These are phyloP conservation scores for Luzula sylvatica DNA, from an alignment of 176 grass and related monocot species.

Conservation along the genomic window DNA sequence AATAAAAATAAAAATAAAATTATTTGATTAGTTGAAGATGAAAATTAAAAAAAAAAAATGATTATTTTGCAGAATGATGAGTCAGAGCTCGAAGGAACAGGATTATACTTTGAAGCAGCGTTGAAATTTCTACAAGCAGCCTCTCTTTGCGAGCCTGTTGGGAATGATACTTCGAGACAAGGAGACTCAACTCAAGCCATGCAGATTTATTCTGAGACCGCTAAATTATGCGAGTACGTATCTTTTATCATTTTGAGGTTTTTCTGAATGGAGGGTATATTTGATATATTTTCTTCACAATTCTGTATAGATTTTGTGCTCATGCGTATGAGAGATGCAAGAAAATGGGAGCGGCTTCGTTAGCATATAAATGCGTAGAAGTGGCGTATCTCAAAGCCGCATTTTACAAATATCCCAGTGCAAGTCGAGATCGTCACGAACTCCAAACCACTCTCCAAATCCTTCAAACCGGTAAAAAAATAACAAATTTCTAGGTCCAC, in stretches of 20 bases:
- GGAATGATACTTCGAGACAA: conserved; percentile 54
- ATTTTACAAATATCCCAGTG: conserved; percentile 67
- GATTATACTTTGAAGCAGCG: conserved; percentile 76
- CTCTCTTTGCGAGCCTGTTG: conserved; percentile 58
- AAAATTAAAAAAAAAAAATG: too few relatives aligned
- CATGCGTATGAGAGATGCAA: conserved; percentile 69
- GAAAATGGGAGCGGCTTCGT: conserved; percentile 70
- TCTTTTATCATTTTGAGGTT: too few relatives aligned
- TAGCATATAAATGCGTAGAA: conserved; percentile 96
- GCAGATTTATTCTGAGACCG: conserved; percentile 77
- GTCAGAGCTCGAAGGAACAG: conserved; percentile 47
- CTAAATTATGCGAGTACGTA: conserved; percentile 69
- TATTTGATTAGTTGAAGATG: too few relatives aligned
- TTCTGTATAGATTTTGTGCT: conserved; percentile 64
- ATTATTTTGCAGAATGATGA: conserved; percentile 46
- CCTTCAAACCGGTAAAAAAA: conserved; percentile 47
- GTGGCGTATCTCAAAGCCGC: conserved; percentile 88
- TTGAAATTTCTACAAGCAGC: conserved; percentile 87
- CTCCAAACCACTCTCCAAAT: conserved; percentile 56
- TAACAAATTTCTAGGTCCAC: background rate
- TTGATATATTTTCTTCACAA: conserved; percentile 15
- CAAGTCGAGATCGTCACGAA: conserved; percentile 65
- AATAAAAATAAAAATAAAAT: background rate
- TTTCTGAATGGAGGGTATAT: background rate
- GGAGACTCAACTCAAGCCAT: conserved; percentile 46